A percentile compares a stretch with the other conserved stretches of the same genome.
Conservation (phyloP, 148 eudicot genomes). For the Nepenthes mirabilis region DNA sequence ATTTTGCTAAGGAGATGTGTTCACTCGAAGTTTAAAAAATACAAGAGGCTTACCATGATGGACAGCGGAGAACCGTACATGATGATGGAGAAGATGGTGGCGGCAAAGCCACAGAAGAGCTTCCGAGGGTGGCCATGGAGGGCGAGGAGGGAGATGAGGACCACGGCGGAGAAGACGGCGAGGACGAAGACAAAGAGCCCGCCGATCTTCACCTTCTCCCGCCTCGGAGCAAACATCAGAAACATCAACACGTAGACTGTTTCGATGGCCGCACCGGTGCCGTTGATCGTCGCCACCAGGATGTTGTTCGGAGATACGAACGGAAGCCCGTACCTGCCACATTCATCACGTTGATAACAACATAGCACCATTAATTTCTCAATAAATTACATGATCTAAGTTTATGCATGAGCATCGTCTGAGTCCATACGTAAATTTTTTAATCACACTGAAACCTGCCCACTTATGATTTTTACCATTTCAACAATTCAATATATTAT, state of each 20-base stretch:
- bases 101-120: conserved; percentile 65
- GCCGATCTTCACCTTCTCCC: conserved; percentile 57
- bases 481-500: too few species aligned
- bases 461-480: too few species aligned
- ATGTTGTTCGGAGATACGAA: conserved; percentile 66
- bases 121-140: conserved; percentile 51
- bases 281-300: conserved; percentile 49
- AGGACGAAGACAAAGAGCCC: conserved; percentile 31
- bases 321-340: conserved; percentile 61
- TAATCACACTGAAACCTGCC: too few species aligned
- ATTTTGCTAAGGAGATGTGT: too few species aligned
- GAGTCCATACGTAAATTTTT: too few species aligned
- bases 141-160: conserved; percentile 49
- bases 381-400: too few species aligned
- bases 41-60: conserved; percentile 46
- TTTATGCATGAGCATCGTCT: too few species aligned
- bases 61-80: conserved; percentile 88
- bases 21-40: too few species aligned
- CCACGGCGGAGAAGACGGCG: conserved; percentile 33
- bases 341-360: neutral
- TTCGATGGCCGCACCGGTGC: conserved; percentile 66
- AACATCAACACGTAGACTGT: conserved; percentile 50
- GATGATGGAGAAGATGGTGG: conserved; percentile 73
- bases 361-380: neutral
- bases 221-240: conserved; percentile 49